phyloP scores from a whole-genome alignment of 768 basidiomycete species.

The Rickenella mellea region DNA sequence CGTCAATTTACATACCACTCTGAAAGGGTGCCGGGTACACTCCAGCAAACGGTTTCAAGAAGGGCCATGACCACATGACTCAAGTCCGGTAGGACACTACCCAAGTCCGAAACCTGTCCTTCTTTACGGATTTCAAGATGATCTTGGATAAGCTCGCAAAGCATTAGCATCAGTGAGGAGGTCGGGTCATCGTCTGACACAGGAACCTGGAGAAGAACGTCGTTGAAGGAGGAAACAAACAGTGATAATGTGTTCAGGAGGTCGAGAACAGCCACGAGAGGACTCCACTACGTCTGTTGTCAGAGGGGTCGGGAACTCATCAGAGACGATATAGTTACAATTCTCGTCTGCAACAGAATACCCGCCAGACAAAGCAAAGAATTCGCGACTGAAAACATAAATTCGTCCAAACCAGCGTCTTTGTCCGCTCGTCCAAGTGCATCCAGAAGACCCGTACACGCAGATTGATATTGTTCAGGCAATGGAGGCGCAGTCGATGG shows the following conservation, averaged over 20 bases:
- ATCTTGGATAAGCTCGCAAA: conserved; percentile 32
- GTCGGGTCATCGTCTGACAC: conserved; percentile 14
- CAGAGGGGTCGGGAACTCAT: conserved; percentile 2
- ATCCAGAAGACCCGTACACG: conserved; percentile 36
- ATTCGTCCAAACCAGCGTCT: neutral
- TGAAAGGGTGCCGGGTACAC: conserved; percentile 31
- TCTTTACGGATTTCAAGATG: conserved; percentile 26
- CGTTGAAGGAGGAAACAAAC: conserved; percentile 38
- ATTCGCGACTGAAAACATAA: neutral
- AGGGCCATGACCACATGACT: conserved; percentile 25
- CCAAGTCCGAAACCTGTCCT: neutral
- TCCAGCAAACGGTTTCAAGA: conserved; percentile 46
- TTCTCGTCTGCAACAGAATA: neutral
- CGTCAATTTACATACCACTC: conserved; percentile 17
- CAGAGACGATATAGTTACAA: conserved; percentile 24
- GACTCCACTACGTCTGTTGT: conserved; percentile 25
- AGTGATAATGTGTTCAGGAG: conserved; percentile 38
- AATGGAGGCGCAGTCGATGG: conserved; percentile 12
- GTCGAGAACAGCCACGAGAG: conserved; percentile 42
- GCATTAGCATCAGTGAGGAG: conserved; percentile 22
- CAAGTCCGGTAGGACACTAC: neutral
- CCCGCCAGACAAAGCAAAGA: neutral
- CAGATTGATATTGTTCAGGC: conserved; percentile 27
- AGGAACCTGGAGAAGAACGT: conserved; percentile 22
- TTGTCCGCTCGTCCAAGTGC: conserved; percentile 28